Conservation (phyloP, 495 filamentous ascomycete genomes). For the Xylaria flabelliformis region DNA sequence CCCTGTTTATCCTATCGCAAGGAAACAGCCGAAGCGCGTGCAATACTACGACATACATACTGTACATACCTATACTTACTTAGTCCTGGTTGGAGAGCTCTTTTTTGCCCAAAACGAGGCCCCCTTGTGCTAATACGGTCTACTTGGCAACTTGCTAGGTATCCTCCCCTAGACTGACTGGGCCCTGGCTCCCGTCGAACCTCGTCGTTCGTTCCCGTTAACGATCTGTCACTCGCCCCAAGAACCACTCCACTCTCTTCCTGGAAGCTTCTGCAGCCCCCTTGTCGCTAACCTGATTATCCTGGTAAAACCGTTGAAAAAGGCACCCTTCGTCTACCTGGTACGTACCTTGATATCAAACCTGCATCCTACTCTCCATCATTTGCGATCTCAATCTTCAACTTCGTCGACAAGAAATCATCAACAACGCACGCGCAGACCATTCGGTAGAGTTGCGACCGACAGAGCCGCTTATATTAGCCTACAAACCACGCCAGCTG, state of each 20-base stretch:
- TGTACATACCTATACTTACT: not conserved
- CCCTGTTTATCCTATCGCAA: constrained; percentile 16
- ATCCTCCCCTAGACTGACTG: not conserved
- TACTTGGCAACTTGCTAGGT: not conserved
- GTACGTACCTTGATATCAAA: constrained; percentile 29
- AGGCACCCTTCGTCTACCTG: constrained; percentile 23
- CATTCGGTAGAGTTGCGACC: not conserved
- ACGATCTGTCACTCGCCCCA: constrained; percentile 20
- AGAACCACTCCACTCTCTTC: constrained; percentile 26
- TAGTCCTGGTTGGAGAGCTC: not conserved
- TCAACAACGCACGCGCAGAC: not conserved
- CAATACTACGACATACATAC: not conserved
- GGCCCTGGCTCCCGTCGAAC: constrained; percentile 22
- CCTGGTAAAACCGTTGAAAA: constrained; percentile 31
- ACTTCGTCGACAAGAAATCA: constrained; percentile 14
- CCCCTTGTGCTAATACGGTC: constrained; percentile 4
- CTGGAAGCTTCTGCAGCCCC: constrained; percentile 28
- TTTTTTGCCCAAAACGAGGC: constrained; percentile 21
- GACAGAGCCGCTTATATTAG: not conserved
- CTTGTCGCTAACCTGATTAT: constrained; percentile 23
- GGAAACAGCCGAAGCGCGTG: constrained; percentile 22
- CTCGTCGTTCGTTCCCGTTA: constrained; percentile 26
- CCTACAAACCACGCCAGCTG: not conserved
- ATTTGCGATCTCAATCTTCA: constrained; percentile 12
- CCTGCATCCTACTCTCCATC: constrained; percentile 21